phyloP scores from a whole-genome alignment of 805 yeast species.

The Kluyveromyces dobzhanskii region DNA sequence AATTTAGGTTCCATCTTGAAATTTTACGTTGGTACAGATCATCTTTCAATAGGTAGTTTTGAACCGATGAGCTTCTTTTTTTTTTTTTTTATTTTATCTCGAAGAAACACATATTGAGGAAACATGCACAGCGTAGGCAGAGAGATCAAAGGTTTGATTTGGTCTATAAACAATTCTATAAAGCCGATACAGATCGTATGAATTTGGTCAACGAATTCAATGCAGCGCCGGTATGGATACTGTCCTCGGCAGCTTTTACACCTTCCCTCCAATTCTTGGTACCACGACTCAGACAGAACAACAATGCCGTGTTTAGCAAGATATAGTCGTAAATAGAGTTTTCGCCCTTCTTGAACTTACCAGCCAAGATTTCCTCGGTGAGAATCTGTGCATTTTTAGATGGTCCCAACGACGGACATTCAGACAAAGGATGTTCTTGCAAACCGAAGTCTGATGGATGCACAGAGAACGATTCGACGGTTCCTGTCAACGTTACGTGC shows the following conservation, averaged over 20 bases:
- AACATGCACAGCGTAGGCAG: no score
- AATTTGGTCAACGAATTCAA: constrained; percentile 48
- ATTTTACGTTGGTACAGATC: no score
- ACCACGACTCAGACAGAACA: constrained; percentile 69
- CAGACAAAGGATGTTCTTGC: constrained; percentile 55
- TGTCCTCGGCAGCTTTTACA: constrained; percentile 57
- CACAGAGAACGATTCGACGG: constrained; percentile 32
- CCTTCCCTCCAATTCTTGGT: constrained; percentile 71
- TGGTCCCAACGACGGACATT: constrained; percentile 82
- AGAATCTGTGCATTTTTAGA: constrained; percentile 64
- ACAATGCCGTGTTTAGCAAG: constrained; percentile 79
- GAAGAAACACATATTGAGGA: no score
- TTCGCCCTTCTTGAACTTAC: constrained; percentile 40
- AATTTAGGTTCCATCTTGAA: no score
- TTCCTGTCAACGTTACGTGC: constrained; percentile 41
- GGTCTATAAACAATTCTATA: no score
- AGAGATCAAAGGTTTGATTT: no score
- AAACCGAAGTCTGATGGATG: constrained; percentile 78
- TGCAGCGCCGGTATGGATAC: constrained; percentile 66
- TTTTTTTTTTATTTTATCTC: no score
- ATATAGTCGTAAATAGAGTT: constrained; percentile 80
- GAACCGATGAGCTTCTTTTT: no score
- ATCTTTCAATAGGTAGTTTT: no score
- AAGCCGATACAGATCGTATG: constrained; percentile 16
- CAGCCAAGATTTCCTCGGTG: constrained; percentile 31